Evolutionary conservation across 2,329 filamentous ascomycete genomes (phyloP).

Genomic region (Gremmenia infestans): DNA sequence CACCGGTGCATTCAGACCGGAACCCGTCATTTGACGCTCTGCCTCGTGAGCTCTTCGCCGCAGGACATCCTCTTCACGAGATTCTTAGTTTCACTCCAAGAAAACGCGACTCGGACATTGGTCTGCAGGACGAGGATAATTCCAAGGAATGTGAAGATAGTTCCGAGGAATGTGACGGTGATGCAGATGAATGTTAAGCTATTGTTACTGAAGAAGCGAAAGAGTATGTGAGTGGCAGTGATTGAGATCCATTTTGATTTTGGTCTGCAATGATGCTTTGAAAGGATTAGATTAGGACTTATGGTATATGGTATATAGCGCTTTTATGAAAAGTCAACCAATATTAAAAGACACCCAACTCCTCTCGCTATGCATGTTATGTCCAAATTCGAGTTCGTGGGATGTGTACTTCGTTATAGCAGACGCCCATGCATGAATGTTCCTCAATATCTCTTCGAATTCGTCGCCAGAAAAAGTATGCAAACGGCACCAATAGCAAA

Average conservation of each 20-base stretch:
- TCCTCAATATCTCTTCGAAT: conserved; percentile 28
- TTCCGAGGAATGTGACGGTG: background rate
- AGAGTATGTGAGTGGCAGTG: background rate
- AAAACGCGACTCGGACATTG: background rate
- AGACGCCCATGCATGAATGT: background rate
- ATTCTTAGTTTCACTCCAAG: too few relatives aligned
- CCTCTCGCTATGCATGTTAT: conserved; percentile 5
- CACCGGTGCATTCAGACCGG: background rate
- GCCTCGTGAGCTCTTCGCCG: background rate
- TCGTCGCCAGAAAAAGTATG: conserved; percentile 51
- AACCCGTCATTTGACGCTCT: background rate
- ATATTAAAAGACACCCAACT: background rate
- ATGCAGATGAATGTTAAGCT: background rate
- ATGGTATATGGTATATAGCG: background rate
- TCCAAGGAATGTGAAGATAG: too few relatives aligned
- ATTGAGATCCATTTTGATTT: background rate
- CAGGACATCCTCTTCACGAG: background rate
- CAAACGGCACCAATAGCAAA: conserved; percentile 61
- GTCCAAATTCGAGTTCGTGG: background rate
- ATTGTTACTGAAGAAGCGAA: background rate
- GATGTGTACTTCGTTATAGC: background rate
- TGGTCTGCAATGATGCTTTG: background rate
- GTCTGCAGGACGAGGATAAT: background rate
- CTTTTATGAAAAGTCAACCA: background rate
- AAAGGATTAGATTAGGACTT: background rate